A percentile compares a stretch with the other conserved stretches of the same genome.
Evolutionary conservation across 768 basidiomycete species (phyloP).

Genomic region (Chiua virens): DNA sequence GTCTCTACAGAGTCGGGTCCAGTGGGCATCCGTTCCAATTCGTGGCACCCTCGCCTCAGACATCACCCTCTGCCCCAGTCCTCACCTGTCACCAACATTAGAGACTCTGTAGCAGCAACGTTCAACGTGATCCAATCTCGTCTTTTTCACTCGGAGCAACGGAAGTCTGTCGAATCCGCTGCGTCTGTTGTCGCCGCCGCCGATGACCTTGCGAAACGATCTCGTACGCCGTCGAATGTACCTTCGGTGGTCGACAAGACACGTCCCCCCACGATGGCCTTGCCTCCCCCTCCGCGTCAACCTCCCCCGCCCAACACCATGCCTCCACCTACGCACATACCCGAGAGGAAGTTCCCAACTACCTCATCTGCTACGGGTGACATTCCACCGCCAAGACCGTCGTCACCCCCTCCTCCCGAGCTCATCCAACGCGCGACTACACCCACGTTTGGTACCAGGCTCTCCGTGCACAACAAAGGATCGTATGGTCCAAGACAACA

Average conservation of each 20-base stretch:
- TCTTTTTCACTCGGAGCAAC: constrained; percentile 55
- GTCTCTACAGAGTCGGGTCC: constrained; percentile 58
- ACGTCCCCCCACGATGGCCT: constrained; percentile 79
- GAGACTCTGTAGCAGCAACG: constrained; percentile 49
- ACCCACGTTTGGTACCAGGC: constrained; percentile 68
- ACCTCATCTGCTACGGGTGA: constrained; percentile 50
- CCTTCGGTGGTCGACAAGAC: constrained; percentile 67
- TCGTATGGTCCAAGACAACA: constrained; percentile 54
- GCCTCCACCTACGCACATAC: constrained; percentile 76
- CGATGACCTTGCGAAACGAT: constrained; percentile 48
- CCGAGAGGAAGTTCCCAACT: constrained; percentile 57
- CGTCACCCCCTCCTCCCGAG: constrained; percentile 90
- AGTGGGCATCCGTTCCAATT: constrained; percentile 62
- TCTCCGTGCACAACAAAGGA: constrained; percentile 53
- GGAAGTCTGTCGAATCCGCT: constrained; percentile 72
- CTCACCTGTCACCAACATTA: constrained; percentile 42
- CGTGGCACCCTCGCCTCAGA: constrained; percentile 48
- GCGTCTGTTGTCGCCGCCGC: constrained; percentile 45
- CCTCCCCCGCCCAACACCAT: constrained; percentile 72
- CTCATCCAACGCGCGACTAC: constrained; percentile 91
- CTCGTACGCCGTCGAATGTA: constrained; percentile 63
- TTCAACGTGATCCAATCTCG: constrained; percentile 49
- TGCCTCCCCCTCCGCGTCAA: constrained; percentile 76
- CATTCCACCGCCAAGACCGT: constrained; percentile 79
- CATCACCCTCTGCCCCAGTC: constrained; percentile 27